phyloP scores from a whole-genome alignment of 805 yeast genomes.

The Candida ponderosae region DNA sequence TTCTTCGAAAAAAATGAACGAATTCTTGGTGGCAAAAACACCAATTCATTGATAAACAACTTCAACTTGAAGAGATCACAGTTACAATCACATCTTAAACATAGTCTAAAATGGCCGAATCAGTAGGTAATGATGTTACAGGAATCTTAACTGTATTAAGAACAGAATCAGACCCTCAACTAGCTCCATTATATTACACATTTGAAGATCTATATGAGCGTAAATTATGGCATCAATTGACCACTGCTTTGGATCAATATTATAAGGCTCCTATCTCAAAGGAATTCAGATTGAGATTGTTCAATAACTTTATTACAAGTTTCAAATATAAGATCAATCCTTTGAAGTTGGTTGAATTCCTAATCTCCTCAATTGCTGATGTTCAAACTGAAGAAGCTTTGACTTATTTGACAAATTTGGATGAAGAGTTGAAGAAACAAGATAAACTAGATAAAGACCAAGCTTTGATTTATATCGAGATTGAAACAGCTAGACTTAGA shows the following conservation, averaged over 20 bases:
- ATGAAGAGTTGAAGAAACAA: conserved; percentile 34
- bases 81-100: too few species aligned
- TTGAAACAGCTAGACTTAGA: conserved; percentile 71
- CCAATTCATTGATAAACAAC: too few species aligned
- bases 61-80: too few species aligned
- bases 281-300: conserved; percentile 56
- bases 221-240: conserved; percentile 92
- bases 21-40: too few species aligned
- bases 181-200: conserved; percentile 52
- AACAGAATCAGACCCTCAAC: conserved; percentile 55
- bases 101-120: too few species aligned
- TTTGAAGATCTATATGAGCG: conserved; percentile 84
- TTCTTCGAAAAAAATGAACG: too few species aligned
- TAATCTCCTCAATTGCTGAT: conserved; percentile 45
- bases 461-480: conserved; percentile 49
- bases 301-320: conserved; percentile 57
- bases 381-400: conserved; percentile 41
- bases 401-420: conserved; percentile 36
- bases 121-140: conserved; percentile 11
- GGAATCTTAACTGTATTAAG: conserved; percentile 39
- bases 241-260: conserved; percentile 54
- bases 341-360: conserved; percentile 69
- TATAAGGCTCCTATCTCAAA: conserved; percentile 47
- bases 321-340: conserved; percentile 71
- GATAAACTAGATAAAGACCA: conserved; percentile 36